Conservation (phyloP, 129 eudicot genomes). For the Deinandra increscens region DNA sequence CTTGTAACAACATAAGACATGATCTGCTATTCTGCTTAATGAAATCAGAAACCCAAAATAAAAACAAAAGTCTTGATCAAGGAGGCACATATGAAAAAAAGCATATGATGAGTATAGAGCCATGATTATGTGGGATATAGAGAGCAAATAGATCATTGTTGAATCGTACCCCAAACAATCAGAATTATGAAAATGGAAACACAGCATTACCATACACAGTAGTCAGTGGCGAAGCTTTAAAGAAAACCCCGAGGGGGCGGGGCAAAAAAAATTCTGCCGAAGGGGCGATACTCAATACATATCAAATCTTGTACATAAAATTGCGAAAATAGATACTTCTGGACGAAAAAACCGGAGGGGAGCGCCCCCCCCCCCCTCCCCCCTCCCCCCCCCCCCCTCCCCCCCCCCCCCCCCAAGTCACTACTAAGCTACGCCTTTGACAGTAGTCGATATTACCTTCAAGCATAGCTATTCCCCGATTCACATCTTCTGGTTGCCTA, state of each 20-base stretch:
- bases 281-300: too few species aligned
- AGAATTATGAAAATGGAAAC: background rate
- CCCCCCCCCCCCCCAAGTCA: too few species aligned
- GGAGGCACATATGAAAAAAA: background rate
- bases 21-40: background rate
- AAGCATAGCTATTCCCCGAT: conserved; percentile 72
- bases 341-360: too few species aligned
- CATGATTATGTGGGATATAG: background rate
- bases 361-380: too few species aligned
- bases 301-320: too few species aligned
- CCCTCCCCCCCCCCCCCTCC: too few species aligned
- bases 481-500: conserved; percentile 58
- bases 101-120: background rate
- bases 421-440: too few species aligned
- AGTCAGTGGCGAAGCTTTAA: too few species aligned
- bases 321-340: too few species aligned
- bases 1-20: background rate
- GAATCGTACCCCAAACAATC: background rate
- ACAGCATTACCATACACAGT: conserved; percentile 1
- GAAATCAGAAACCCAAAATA: background rate
- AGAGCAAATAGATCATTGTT: background rate
- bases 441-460: conserved; percentile 43
- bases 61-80: background rate
- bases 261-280: too few species aligned
- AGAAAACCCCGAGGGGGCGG: too few species aligned